Conservation (phyloP, 2,329 filamentous ascomycete genomes). For the Epichloe festucae region DNA sequence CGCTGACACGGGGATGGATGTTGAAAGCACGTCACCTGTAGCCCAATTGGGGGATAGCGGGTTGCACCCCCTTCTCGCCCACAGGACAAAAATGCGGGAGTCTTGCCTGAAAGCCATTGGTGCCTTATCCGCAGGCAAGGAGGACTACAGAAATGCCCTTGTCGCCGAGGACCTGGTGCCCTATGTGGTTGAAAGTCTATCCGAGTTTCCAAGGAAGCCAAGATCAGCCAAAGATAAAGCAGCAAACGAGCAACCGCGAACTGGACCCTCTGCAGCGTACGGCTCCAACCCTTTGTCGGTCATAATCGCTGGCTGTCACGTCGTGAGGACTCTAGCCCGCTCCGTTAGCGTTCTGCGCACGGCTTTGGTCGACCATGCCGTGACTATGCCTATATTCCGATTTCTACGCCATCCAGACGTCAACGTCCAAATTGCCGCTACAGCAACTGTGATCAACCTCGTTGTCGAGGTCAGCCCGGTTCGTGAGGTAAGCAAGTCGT, state of each 20-base stretch:
- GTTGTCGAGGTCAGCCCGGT: conserved; percentile 84
- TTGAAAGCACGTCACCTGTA: conserved; percentile 20
- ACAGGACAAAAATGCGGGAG: conserved; percentile 66
- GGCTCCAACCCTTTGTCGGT: conserved; percentile 65
- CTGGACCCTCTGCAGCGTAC: conserved; percentile 33
- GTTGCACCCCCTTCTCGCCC: conserved; percentile 44
- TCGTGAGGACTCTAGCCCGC: conserved; percentile 67
- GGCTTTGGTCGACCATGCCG: conserved; percentile 71
- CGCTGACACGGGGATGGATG: conserved; percentile 20
- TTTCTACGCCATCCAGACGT: conserved; percentile 64
- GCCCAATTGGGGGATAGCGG: conserved; percentile 47
- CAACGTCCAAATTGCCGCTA: conserved; percentile 76
- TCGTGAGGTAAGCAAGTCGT: conserved; percentile 52
- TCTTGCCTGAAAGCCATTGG: conserved; percentile 65
- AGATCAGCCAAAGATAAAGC: conserved; percentile 26
- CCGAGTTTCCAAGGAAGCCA: conserved; percentile 39
- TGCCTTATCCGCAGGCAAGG: conserved; percentile 68
- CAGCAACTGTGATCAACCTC: conserved; percentile 72
- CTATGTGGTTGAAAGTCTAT: conserved; percentile 72
- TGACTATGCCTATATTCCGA: conserved; percentile 62
- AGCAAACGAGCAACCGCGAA: conserved; percentile 18
- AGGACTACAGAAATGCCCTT: conserved; percentile 70
- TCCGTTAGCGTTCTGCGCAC: conserved; percentile 78
- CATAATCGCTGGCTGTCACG: conserved; percentile 73
- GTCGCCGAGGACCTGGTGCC: conserved; percentile 70